Evolutionary conservation across 2,329 filamentous ascomycete genomes (phyloP), one percentile per base, ranked within the genome.

Genomic region (Microcyclospora pomicola): DNA sequence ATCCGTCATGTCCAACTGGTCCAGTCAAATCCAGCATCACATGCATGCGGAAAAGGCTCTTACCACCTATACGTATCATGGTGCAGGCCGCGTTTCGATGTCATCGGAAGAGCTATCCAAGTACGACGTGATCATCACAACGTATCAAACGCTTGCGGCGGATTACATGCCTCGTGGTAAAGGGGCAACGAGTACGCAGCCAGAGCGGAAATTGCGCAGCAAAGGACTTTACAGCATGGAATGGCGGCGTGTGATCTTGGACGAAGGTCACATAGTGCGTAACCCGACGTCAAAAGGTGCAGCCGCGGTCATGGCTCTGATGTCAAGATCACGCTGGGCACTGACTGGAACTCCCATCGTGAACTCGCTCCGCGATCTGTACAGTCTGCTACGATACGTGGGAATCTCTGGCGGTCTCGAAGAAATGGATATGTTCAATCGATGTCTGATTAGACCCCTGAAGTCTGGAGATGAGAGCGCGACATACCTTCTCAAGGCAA

Each of bases 1-100:
- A 5, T 80, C 79, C 36, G 84, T 93, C 14, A 87, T 93, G 81
- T 86, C 80, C 52, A 93, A 93, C 49, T 94, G 86, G 86, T 75
- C 74, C 49, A 75, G 80, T 38, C 85, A 93, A 58, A 82, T 88
- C 38, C 66, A 73, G 44, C 69, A 72, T 29, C 86, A 94, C 51
- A 71, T 88, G 33, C 70, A 75, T 29, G 57, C 67, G 5, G 70
- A 80, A n/a, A 62, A 73, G 39, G 61, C 66, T 2, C 73, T 84
- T 6, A 75, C 69, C 9, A 68, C 91, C 4, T 67, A 85, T 49
- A 75, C 79, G 27, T 91, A 88, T 53, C 83, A 94, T 52, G 81
- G 81, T 0, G 55, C 62, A 47, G 62, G 68, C 48, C 67, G 73
- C 43, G 77, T 74, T 44, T 63, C 70, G 39, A 69, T 72, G 37